These are phyloP conservation scores for Athelia psychrophila DNA, from an alignment of 1,284 basidiomycete genomes.

Conservation along the genomic window DNA sequence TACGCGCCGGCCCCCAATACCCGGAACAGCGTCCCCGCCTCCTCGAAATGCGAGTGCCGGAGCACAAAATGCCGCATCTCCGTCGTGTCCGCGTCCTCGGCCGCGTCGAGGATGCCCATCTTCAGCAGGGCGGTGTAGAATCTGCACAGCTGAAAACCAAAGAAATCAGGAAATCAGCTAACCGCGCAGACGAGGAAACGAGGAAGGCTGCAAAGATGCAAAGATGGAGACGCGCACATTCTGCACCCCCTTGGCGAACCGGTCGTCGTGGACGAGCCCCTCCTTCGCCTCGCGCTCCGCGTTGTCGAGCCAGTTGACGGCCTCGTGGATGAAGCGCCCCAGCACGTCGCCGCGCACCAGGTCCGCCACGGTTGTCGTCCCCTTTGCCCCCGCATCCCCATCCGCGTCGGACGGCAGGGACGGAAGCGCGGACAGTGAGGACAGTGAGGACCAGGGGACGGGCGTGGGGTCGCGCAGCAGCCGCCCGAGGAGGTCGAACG, in stretches of 20 bases:
- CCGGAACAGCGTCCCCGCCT: slow-evolving; percentile 69
- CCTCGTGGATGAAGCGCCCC: slow-evolving; percentile 64
- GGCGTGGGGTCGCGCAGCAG: slow-evolving; percentile 58
- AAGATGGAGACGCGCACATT: slow-evolving; percentile 47
- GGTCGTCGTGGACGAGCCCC: slow-evolving; percentile 64
- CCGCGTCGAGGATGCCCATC: slow-evolving; percentile 54
- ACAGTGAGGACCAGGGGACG: slow-evolving; percentile 25
- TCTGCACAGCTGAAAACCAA: slow-evolving; percentile 57
- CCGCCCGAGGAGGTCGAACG: slow-evolving; percentile 68
- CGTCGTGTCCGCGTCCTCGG: slow-evolving; percentile 59
- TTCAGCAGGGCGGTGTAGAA: slow-evolving; percentile 72
- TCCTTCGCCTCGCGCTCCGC: slow-evolving; percentile 64
- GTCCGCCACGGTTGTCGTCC: slow-evolving; percentile 57
- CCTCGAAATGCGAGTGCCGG: slow-evolving; percentile 66
- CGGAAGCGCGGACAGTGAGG: slow-evolving; percentile 3
- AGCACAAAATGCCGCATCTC: slow-evolving; percentile 76
- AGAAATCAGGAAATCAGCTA: background rate
- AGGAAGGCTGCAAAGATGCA: background rate
- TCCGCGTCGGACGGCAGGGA: background rate
- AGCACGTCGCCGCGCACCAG: slow-evolving; percentile 60
- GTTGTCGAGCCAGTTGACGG: slow-evolving; percentile 63
- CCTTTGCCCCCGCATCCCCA: slow-evolving; percentile 31
- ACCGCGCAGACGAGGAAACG: slow-evolving; percentile 4
- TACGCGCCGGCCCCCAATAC: slow-evolving; percentile 36
- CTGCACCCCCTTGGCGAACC: slow-evolving; percentile 64